These are phyloP conservation scores for Sanghuangporus sanghuang DNA, from an alignment of 1,284 basidiomycete genomes.

Conservation along the genomic window DNA sequence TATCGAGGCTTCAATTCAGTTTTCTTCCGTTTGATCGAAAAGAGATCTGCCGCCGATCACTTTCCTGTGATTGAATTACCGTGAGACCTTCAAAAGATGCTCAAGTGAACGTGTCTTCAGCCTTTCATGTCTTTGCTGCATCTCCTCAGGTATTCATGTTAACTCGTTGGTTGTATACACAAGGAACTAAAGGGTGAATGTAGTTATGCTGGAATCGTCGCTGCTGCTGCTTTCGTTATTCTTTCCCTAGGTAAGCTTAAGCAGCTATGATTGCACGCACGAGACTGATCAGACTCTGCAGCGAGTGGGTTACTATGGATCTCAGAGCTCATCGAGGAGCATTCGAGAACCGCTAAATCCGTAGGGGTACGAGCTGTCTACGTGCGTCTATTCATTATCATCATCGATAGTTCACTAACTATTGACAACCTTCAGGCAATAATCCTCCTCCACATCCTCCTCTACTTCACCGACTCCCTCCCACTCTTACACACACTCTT, in stretches of 20 bases:
- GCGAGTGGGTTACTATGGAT: conserved; percentile 90
- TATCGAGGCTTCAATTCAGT: no score
- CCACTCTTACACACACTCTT: conserved; percentile 72
- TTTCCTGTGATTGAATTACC: not conserved
- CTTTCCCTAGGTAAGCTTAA: conserved; percentile 14
- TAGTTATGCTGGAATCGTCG: conserved; percentile 16
- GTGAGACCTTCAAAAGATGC: no score
- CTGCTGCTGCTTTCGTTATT: conserved; percentile 14
- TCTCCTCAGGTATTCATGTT: conserved; percentile 11
- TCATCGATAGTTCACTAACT: not conserved
- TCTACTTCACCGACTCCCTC: conserved; percentile 76
- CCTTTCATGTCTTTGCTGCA: conserved; percentile 13
- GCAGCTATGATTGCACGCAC: not conserved
- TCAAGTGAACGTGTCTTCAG: not conserved
- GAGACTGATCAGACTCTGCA: conserved; percentile 27
- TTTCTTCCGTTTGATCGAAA: not conserved
- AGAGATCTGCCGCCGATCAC: not conserved
- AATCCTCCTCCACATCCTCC: conserved; percentile 69
- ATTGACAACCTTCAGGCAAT: conserved; percentile 50
- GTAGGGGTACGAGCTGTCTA: conserved; percentile 82
- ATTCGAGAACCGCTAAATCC: conserved; percentile 73
- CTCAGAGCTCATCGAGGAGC: conserved; percentile 92
- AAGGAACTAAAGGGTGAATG: not conserved
- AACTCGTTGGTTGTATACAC: not conserved
- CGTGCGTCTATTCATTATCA: conserved; percentile 44